Conservation (phyloP, 176 grass and related monocot genomes). For the Zea luxurians region DNA sequence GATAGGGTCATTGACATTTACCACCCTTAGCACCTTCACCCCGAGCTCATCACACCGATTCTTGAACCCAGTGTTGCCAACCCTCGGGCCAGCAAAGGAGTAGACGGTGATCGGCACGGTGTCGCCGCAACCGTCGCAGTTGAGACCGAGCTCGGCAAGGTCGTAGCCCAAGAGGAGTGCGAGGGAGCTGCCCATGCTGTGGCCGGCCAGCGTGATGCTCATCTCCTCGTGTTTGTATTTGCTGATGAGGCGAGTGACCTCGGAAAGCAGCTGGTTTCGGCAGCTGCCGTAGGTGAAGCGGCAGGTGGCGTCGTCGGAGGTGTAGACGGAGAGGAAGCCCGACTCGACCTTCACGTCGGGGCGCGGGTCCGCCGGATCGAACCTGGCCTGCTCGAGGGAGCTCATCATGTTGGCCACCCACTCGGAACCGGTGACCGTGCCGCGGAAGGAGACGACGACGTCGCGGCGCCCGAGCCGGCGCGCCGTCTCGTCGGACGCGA, state of each 20-base stretch:
- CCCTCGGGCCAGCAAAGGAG: conserved; percentile 67
- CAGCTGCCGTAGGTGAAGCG: conserved; percentile 64
- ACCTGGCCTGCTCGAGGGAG: conserved; percentile 58
- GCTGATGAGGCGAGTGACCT: conserved; percentile 45
- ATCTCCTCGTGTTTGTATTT: conserved; percentile 54
- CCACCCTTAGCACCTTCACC: conserved; percentile 71
- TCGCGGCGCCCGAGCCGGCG: conserved; percentile 55
- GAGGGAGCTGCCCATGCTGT: conserved; percentile 89
- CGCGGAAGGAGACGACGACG: conserved; percentile 68
- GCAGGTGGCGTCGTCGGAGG: conserved; percentile 49
- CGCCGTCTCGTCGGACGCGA: conserved; percentile 32
- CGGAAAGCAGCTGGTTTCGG: conserved; percentile 71
- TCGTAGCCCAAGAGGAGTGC: conserved; percentile 75
- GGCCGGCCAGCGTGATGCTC: conserved; percentile 70
- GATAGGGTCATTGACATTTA: conserved; percentile 68
- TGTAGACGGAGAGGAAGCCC: conserved; percentile 72
- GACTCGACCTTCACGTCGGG: conserved; percentile 71
- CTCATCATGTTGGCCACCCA: conserved; percentile 91
- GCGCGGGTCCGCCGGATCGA: conserved; percentile 59
- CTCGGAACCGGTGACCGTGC: conserved; percentile 64
- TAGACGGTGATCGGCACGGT: conserved; percentile 65
- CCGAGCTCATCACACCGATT: conserved; percentile 68
- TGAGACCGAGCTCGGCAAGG: conserved; percentile 66
- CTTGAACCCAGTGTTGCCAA: conserved; percentile 72
- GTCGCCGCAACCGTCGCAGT: background rate